phyloP scores from a whole-genome alignment of 129 eudicot species.

The Solidago caesia region DNA sequence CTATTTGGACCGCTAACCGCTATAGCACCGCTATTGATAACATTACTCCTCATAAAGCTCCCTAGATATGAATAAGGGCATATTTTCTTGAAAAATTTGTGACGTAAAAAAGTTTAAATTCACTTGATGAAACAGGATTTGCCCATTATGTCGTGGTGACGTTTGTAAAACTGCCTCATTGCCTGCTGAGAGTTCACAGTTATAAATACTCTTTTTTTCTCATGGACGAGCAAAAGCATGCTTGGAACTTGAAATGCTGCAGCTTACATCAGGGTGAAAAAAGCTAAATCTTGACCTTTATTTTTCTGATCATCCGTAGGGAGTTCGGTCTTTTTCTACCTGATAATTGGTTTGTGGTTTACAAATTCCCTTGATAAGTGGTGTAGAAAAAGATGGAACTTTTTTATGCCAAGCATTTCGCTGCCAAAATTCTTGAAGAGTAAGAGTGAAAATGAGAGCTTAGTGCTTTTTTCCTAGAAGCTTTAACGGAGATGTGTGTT shows the following conservation, averaged over 20 bases:
- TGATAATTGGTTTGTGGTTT: constrained; percentile 21
- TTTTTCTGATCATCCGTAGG: background rate
- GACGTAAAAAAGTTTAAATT: constrained; percentile 6
- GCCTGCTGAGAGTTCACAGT: constrained; percentile 22
- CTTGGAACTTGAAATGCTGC: constrained; percentile 13
- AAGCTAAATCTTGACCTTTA: constrained; percentile 19
- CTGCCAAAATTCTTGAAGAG: constrained; percentile 28
- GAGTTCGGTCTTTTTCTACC: constrained; percentile 32
- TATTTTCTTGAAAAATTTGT: background rate
- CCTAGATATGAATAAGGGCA: background rate
- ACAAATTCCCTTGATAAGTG: background rate
- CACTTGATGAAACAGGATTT: constrained; percentile 48
- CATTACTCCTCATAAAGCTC: background rate
- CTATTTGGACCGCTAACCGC: no score
- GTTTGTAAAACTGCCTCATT: constrained; percentile 42
- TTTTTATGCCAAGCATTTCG: constrained; percentile 20
- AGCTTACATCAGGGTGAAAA: background rate
- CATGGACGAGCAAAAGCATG: constrained; percentile 14
- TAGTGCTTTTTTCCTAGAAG: constrained; percentile 27
- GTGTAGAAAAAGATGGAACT: constrained; percentile 24
- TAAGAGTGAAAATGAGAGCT: constrained; percentile 20
- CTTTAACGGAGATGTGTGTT: constrained; percentile 3
- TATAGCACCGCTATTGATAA: background rate
- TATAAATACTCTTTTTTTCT: constrained; percentile 3
- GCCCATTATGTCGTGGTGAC: constrained; percentile 73